Conservation (phyloP, 257 asterid genomes). For the Leptodermis oblonga region DNA sequence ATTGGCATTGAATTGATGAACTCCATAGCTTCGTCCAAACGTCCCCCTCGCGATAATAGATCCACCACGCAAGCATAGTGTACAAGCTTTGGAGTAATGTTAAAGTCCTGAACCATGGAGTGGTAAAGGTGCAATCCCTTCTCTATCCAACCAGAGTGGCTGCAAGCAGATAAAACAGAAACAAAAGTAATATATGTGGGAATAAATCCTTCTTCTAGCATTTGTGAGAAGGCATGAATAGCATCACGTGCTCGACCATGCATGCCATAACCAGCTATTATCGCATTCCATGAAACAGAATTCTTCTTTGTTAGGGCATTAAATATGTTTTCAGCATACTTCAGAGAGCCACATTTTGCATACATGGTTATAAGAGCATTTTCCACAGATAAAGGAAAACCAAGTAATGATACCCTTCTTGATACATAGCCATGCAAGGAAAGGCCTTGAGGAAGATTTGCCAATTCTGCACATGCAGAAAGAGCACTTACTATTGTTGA, state of each 20-base stretch:
- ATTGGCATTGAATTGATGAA: slow-evolving; percentile 24
- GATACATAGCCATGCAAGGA: slow-evolving; percentile 23
- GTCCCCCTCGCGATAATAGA: slow-evolving; percentile 31
- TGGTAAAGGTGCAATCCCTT: slow-evolving; percentile 24
- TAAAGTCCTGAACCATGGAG: slow-evolving; percentile 22
- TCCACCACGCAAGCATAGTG: slow-evolving; percentile 35
- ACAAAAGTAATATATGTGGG: slow-evolving; percentile 27
- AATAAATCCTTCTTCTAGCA: slow-evolving; percentile 26
- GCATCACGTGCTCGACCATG: slow-evolving; percentile 33
- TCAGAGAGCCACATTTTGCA: slow-evolving; percentile 26
- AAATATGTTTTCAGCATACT: slow-evolving; percentile 23
- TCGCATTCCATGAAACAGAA: slow-evolving; percentile 30
- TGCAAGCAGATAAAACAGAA: slow-evolving; percentile 33
- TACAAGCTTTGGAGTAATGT: slow-evolving; percentile 22
- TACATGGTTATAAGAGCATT: slow-evolving; percentile 31
- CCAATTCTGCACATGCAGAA: slow-evolving; percentile 27
- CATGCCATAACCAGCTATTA: slow-evolving; percentile 29
- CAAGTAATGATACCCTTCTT: slow-evolving; percentile 13
- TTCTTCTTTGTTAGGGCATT: slow-evolving; percentile 16
- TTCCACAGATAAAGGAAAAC: slow-evolving; percentile 18
- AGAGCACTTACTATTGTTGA: slow-evolving; percentile 25
- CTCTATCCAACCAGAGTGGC: slow-evolving; percentile 31
- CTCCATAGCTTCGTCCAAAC: slow-evolving; percentile 26
- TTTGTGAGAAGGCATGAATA: slow-evolving; percentile 19
- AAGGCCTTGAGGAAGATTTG: slow-evolving; percentile 27